These are phyloP conservation scores for Sporothrix inflata DNA, from an alignment of 2,329 filamentous ascomycete species.

Conservation along the genomic window DNA sequence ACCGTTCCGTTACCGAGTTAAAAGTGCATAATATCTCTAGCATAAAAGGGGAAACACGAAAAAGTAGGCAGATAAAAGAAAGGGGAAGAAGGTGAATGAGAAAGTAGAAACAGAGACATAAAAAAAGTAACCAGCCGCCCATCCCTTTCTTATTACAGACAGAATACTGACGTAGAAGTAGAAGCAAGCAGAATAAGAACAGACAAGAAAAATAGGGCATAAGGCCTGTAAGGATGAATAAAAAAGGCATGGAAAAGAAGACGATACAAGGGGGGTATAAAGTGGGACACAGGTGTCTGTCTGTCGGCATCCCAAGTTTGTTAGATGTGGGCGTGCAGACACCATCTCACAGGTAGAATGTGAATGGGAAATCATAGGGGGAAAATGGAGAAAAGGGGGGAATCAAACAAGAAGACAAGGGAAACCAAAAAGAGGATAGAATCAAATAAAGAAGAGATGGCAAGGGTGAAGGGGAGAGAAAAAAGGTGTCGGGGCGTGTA, in stretches of 20 bases:
- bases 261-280: constrained; percentile 22
- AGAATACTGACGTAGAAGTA: neutral
- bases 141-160: constrained; percentile 17
- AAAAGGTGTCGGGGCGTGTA: neutral
- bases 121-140: constrained; percentile 1
- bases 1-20: constrained; percentile 14
- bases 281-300: neutral
- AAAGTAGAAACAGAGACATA: neutral
- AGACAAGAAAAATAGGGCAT: neutral
- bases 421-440: neutral
- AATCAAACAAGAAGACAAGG: neutral
- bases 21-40: constrained; percentile 6
- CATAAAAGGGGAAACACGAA: constrained; percentile 4
- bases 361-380: neutral
- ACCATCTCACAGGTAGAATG: neutral
- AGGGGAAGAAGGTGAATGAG: neutral
- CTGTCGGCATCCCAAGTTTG: neutral
- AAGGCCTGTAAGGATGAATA: neutral
- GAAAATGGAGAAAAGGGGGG: neutral
- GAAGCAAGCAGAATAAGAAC: neutral
- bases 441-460: constrained; percentile 5
- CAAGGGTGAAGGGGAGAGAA: neutral
- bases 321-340: neutral
- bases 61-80: neutral
- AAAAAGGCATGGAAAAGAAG: neutral